phyloP scores from a whole-genome alignment of 768 basidiomycete species.

The Lactarius indigo region DNA sequence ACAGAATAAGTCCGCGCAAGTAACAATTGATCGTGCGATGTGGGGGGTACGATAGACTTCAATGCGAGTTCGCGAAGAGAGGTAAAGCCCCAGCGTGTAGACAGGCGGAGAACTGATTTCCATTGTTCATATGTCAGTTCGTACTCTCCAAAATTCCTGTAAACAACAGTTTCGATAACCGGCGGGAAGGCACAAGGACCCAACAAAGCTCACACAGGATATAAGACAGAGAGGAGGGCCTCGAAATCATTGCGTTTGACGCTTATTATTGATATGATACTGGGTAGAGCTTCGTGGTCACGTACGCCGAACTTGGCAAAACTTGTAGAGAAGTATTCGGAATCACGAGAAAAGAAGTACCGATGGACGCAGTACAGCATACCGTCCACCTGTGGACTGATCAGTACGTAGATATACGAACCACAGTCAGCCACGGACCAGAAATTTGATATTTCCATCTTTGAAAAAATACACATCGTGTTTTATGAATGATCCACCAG shows the following conservation, averaged over 20 bases:
- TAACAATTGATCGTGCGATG: constrained; percentile 6
- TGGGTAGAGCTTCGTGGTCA: constrained; percentile 18
- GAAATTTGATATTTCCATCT: constrained; percentile 22
- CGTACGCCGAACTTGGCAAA: constrained; percentile 12
- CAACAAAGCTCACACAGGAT: constrained; percentile 3
- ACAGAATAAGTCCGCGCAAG: constrained; percentile 6
- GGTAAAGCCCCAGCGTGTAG: constrained; percentile 32
- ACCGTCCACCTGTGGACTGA: constrained; percentile 13
- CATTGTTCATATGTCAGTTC: constrained; percentile 25
- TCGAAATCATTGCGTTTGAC: constrained; percentile 1
- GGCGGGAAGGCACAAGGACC: background rate
- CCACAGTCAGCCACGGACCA: background rate
- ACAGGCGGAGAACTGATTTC: constrained; percentile 28
- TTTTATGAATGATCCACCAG: background rate
- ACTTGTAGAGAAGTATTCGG: constrained; percentile 15
- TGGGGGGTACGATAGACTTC: background rate
- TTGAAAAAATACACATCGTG: constrained; percentile 21
- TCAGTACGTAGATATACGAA: background rate
- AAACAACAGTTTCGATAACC: background rate
- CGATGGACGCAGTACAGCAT: constrained; percentile 20
- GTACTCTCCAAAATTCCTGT: constrained; percentile 5
- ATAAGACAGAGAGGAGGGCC: constrained; percentile 2
- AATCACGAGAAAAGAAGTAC: constrained; percentile 25
- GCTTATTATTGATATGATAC: background rate
- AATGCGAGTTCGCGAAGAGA: constrained; percentile 11